Evolutionary conservation across 306 rosid genomes (phyloP), one percentile per base, ranked within the genome.

Genomic region (Medicago lupulina): DNA sequence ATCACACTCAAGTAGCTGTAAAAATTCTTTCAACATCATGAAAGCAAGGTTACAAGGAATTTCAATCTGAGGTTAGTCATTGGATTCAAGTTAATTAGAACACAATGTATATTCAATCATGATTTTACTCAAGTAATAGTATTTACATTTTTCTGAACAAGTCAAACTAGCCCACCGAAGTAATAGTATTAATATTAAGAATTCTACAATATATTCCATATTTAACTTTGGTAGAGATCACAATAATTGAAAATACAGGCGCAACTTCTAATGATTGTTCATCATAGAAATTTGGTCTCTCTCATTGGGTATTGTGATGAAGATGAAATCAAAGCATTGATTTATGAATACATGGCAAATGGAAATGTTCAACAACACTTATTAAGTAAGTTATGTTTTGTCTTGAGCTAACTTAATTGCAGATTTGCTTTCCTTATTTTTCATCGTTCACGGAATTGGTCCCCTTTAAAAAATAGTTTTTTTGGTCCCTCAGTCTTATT

Each of bases 11-110:
- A 77, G 88, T 88, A 10, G 89, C 88, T 14, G 83, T 78, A 10
- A 86, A 88, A 80, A n/a, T 86, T n/a, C 84, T 84, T 6, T 84
- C 87, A 16, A 2, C 34, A 1, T 73, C 86, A 8, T 81, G 89
- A 51, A 54, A 12, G 8, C 85, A 87, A 79, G 87, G 89, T 21
- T 53, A 54, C 36, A 80, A 64, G 17, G 85, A 82, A 62, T 84
- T 83, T 44, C 70, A 21, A 51, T 76, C 81, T 0, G 91, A 83
- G 88, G 84, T 83, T 59, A 61, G 75, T 23, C 10, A 1, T 11
- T 21, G 9, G 16, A 36, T 15, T 46, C 17, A 31, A 25, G 3
- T 40, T 12, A 13, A 18, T 17, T 16, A n/a, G 4, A 8, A 51
- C 16, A 6, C 18, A n/a, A 6, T 16, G 6, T 15, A 15, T 69